phyloP scores from a whole-genome alignment of 2,329 filamentous ascomycete species.

The Colletotrichum tabaci region DNA sequence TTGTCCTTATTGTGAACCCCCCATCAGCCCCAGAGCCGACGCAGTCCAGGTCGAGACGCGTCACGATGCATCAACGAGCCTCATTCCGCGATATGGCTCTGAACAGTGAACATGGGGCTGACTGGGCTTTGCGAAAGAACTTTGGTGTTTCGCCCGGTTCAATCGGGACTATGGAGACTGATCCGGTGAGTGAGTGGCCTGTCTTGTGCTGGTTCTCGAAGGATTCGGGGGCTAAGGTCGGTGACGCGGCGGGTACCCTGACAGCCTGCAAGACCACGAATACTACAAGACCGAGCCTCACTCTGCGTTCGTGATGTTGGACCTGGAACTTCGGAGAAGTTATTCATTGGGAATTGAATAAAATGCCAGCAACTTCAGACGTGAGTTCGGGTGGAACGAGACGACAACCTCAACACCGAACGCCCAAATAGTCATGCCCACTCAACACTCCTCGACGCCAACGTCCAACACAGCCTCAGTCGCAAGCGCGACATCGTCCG shows the following conservation, averaged over 20 bases:
- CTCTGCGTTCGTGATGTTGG: not conserved
- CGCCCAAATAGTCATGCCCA: not conserved
- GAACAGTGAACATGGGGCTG: not conserved
- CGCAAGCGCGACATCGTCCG: conserved; percentile 24
- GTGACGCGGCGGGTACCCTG: conserved; percentile 16
- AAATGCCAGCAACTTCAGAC: conserved; percentile 20
- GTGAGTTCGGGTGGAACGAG: conserved; percentile 19
- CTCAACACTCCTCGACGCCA: not conserved
- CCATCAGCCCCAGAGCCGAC: not conserved
- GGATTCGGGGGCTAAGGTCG: conserved; percentile 5
- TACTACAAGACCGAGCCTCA: conserved; percentile 14
- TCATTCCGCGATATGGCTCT: not conserved
- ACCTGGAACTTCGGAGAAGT: not conserved
- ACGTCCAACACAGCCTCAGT: not conserved
- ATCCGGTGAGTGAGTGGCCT: no score
- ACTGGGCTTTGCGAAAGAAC: not conserved
- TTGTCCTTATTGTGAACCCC: not conserved
- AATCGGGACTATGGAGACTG: not conserved
- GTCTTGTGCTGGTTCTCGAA: conserved; percentile 4
- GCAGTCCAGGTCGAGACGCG: not conserved
- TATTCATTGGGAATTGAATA: not conserved
- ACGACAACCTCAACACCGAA: conserved; percentile 3
- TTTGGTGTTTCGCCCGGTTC: not conserved
- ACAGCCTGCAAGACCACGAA: not conserved
- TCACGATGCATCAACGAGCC: not conserved